These are phyloP conservation scores for Ophiocordyceps robertsii DNA, from an alignment of 2,329 filamentous ascomycete genomes.

Conservation along the genomic window DNA sequence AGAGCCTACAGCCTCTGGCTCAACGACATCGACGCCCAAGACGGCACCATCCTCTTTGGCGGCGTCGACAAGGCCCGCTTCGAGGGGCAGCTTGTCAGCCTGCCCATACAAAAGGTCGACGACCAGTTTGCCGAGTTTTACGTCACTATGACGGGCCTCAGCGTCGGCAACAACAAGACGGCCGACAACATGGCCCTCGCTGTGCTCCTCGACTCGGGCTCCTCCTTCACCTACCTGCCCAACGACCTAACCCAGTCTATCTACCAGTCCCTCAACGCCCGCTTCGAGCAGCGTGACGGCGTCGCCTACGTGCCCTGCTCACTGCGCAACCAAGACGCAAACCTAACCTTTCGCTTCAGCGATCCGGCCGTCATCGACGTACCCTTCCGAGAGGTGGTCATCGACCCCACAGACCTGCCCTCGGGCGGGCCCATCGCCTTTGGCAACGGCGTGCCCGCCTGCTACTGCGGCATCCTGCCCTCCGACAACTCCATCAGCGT, in stretches of 20 bases:
- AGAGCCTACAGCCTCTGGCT: slow-evolving; percentile 65
- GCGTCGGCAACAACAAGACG: slow-evolving; percentile 22
- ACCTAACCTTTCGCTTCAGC: slow-evolving; percentile 40
- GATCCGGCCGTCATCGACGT: slow-evolving; percentile 37
- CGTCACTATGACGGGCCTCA: slow-evolving; percentile 52
- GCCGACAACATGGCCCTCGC: slow-evolving; percentile 40
- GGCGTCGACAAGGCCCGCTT: slow-evolving; percentile 59
- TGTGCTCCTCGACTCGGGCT: slow-evolving; percentile 60
- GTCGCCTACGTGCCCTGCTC: slow-evolving; percentile 50
- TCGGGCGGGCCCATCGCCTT: slow-evolving; percentile 36
- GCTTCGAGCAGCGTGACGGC: slow-evolving; percentile 37
- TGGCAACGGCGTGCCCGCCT: slow-evolving; percentile 39
- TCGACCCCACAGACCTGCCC: slow-evolving; percentile 31
- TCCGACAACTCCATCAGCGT: slow-evolving; percentile 42
- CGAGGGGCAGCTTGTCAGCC: slow-evolving; percentile 45
- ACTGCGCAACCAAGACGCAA: slow-evolving; percentile 24
- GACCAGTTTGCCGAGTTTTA: slow-evolving; percentile 48
- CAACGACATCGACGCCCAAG: slow-evolving; percentile 53
- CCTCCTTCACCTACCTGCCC: slow-evolving; percentile 54
- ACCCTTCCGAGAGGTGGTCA: slow-evolving; percentile 43
- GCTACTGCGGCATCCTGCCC: slow-evolving; percentile 54
- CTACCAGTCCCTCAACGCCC: slow-evolving; percentile 43
- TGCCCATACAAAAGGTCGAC: slow-evolving; percentile 48
- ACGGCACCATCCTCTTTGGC: slow-evolving; percentile 60
- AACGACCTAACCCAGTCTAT: slow-evolving; percentile 38